Evolutionary conservation across 2,329 filamentous ascomycete species (phyloP).

Genomic region (Lachnum nothofagi): DNA sequence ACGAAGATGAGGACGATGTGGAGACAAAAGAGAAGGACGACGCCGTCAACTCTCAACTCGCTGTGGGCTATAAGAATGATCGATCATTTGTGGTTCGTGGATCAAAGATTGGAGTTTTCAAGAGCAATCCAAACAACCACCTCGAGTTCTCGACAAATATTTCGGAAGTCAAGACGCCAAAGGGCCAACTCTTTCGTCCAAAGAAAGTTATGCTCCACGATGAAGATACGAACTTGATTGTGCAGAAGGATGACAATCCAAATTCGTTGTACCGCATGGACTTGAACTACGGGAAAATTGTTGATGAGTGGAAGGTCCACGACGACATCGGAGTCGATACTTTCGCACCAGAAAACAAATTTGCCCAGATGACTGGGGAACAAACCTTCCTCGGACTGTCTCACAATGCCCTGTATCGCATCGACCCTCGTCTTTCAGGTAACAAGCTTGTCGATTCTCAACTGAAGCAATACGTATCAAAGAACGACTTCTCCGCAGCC

Average conservation of each 20-base stretch:
- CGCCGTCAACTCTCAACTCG: conserved; percentile 87
- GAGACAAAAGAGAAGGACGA: conserved; percentile 64
- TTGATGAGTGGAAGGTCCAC: conserved; percentile 98
- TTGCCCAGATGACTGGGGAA: conserved; percentile 91
- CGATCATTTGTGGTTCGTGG: conserved; percentile 94
- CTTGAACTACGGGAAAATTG: conserved; percentile 92
- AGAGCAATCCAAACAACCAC: conserved; percentile 86
- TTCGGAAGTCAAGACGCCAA: conserved; percentile 85
- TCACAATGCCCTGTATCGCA: conserved; percentile 83
- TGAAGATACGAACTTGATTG: conserved; percentile 34
- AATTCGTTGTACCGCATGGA: conserved; percentile 97
- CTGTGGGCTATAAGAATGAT: conserved; percentile 95
- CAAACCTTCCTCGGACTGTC: conserved; percentile 94
- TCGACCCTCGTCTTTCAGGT: conserved; percentile 84
- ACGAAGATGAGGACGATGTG: conserved; percentile 76
- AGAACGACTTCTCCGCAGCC: conserved; percentile 93
- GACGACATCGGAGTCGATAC: conserved; percentile 90
- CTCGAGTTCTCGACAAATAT: conserved; percentile 97
- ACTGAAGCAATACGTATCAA: conserved; percentile 91
- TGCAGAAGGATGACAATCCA: conserved; percentile 54
- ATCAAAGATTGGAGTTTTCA: conserved; percentile 98
- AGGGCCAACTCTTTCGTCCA: conserved; percentile 82
- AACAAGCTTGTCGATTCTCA: conserved; percentile 90
- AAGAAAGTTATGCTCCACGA: conserved; percentile 52
- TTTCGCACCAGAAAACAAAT: conserved; percentile 96